phyloP scores from a whole-genome alignment of 2,329 filamentous ascomycete genomes.

The Neodidymelliopsis sp. region DNA sequence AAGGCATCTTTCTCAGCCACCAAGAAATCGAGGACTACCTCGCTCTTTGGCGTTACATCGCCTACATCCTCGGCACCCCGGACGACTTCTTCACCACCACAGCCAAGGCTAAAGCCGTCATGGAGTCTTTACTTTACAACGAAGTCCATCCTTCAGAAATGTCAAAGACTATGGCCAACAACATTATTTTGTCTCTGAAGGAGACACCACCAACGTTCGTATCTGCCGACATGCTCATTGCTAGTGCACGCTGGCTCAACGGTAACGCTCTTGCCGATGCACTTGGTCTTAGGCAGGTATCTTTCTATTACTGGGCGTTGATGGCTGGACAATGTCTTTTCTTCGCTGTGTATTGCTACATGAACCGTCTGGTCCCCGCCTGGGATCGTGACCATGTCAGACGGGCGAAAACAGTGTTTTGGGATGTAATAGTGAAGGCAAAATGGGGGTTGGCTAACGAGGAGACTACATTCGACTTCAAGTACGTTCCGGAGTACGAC shows the following conservation, averaged over 20 bases:
- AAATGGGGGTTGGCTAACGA: conserved; percentile 68
- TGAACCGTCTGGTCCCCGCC: conserved; percentile 57
- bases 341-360: conserved; percentile 65
- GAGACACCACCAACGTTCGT: conserved; percentile 70
- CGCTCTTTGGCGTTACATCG: conserved; percentile 78
- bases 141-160: conserved; percentile 72
- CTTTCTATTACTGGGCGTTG: conserved; percentile 65
- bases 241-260: conserved; percentile 74
- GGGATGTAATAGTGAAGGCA: conserved; percentile 67
- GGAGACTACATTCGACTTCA: conserved; percentile 72
- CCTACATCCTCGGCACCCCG: conserved; percentile 74
- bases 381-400: conserved; percentile 63
- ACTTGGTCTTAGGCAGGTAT: conserved; percentile 65
- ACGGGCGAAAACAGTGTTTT: conserved; percentile 61
- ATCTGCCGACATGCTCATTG: conserved; percentile 71
- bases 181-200: conserved; percentile 75
- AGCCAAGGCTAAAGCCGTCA: conserved; percentile 64
- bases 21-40: conserved; percentile 74
- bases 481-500: conserved; percentile 68
- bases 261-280: conserved; percentile 67
- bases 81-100: conserved; percentile 65
- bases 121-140: conserved; percentile 71
- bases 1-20: conserved; percentile 70
- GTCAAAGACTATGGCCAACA: conserved; percentile 72
- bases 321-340: conserved; percentile 72